Evolutionary conservation across 805 yeast genomes (phyloP).

Genomic region (Yarrowia bubula): DNA sequence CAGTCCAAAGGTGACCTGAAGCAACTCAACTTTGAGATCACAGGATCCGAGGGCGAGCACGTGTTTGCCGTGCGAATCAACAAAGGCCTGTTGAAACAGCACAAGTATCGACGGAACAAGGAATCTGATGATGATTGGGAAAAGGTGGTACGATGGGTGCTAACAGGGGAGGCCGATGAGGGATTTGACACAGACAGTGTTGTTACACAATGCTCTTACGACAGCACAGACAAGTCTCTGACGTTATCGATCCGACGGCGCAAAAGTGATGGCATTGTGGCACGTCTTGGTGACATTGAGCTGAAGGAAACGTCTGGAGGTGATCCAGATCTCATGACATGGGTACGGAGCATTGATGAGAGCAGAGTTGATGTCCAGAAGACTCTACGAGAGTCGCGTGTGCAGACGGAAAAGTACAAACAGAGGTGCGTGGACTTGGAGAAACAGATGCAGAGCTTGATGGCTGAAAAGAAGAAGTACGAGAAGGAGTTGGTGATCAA

Average conservation of each 20-base stretch:
- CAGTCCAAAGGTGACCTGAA: conserved; percentile 10
- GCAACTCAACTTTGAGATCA: conserved; percentile 14
- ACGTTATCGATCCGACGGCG: conserved; percentile 6
- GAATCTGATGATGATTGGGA: conserved; percentile 25
- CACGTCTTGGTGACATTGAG: conserved; percentile 1
- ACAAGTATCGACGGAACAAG: conserved; percentile 22
- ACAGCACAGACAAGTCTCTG: conserved; percentile 21
- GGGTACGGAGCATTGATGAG: conserved; percentile 6
- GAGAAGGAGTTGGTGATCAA: conserved; percentile 29
- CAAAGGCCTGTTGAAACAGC: conserved; percentile 1
- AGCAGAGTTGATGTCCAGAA: neutral
- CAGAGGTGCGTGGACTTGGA: conserved; percentile 18
- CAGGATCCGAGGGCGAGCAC: conserved; percentile 17
- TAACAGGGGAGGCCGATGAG: conserved; percentile 11
- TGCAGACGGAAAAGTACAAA: neutral
- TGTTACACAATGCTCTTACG: neutral
- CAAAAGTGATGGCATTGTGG: conserved; percentile 10
- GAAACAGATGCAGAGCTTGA: conserved; percentile 28
- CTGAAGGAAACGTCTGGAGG: conserved; percentile 4
- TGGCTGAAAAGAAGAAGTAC: conserved; percentile 28
- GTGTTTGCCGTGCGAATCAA: conserved; percentile 9
- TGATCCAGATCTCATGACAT: conserved; percentile 18
- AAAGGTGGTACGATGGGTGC: conserved; percentile 15
- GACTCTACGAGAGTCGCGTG: neutral
- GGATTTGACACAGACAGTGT: neutral